Conservation (phyloP, 441 rosid species). For the Pelargonium citronellum region DNA sequence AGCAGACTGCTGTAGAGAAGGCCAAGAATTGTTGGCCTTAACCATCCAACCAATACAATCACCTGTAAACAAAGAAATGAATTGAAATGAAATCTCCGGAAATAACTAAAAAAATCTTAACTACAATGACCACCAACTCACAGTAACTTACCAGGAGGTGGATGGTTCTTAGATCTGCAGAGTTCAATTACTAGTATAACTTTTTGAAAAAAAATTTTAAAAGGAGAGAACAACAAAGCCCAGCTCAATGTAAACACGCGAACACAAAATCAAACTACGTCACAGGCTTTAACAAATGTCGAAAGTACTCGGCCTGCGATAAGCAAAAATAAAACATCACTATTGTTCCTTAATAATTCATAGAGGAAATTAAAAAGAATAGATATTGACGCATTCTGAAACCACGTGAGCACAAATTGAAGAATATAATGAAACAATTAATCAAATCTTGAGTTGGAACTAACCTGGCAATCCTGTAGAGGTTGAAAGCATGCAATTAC, state of each 20-base stretch:
- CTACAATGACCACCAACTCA: not conserved
- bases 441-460: not conserved
- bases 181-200: conserved; percentile 31
- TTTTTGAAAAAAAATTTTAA: conserved; percentile 22
- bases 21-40: conserved; percentile 38
- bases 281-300: conserved; percentile 58
- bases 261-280: conserved; percentile 35
- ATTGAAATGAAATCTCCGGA: conserved; percentile 17
- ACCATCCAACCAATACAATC: conserved; percentile 36
- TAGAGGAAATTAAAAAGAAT: not conserved
- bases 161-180: conserved; percentile 20
- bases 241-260: conserved; percentile 30
- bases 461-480: conserved; percentile 54
- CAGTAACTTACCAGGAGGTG: conserved; percentile 31
- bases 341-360: conserved; percentile 14
- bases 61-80: not conserved
- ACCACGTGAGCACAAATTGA: not conserved
- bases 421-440: not conserved
- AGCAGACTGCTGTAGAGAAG: conserved; percentile 37
- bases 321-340: not conserved
- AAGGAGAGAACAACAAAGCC: conserved; percentile 26
- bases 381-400: not conserved
- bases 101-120: not conserved
- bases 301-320: conserved; percentile 58
- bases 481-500: conserved; percentile 61